phyloP scores from a whole-genome alignment of 2,329 filamentous ascomycete species.

The Penicillium sp. region DNA sequence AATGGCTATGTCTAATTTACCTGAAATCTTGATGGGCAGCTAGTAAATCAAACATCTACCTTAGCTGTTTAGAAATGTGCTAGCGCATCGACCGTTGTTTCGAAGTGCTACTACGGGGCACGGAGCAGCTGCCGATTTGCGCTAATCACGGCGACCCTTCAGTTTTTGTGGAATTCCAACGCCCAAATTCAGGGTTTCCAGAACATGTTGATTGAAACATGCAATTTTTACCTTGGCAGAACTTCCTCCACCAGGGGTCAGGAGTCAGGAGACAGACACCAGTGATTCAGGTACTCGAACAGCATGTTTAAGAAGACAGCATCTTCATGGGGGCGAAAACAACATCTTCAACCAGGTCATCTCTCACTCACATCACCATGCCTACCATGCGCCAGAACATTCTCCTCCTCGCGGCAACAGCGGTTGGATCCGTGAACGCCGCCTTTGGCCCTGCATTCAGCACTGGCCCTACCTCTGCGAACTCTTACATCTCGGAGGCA shows the following conservation, averaged over 20 bases:
- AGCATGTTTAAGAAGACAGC: background rate
- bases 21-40: background rate
- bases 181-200: background rate
- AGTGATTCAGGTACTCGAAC: background rate
- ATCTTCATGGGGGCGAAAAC: background rate
- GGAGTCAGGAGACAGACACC: background rate
- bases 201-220: background rate
- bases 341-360: background rate
- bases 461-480: slow-evolving; percentile 44
- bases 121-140: background rate
- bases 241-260: background rate
- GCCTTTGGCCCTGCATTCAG: slow-evolving; percentile 43
- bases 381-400: slow-evolving; percentile 18
- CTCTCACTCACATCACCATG: slow-evolving; percentile 6
- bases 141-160: background rate
- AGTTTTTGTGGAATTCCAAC: background rate
- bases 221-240: background rate
- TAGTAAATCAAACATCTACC: background rate
- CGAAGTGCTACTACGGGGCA: background rate
- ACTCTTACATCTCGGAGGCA: slow-evolving; percentile 47
- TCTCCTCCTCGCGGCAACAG: slow-evolving; percentile 11
- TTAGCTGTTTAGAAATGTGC: background rate
- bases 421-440: slow-evolving; percentile 16
- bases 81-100: background rate
- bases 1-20: background rate